Conservation (phyloP, 352 stramenopile species). For the Globisporangium perplexum region DNA sequence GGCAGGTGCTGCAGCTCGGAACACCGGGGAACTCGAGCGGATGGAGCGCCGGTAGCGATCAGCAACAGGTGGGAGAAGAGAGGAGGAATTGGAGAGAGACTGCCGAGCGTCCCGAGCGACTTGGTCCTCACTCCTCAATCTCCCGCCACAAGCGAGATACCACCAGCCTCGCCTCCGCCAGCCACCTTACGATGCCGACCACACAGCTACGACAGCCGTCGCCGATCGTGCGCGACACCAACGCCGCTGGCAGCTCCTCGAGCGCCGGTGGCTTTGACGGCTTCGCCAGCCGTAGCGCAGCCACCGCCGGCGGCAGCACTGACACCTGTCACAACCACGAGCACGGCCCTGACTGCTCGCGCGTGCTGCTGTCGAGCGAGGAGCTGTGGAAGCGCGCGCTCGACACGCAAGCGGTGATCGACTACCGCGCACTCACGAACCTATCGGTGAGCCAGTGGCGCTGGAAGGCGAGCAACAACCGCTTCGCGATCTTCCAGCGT, state of each 20-base stretch:
- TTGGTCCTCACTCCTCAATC: constrained; percentile 1
- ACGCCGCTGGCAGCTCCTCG: background rate
- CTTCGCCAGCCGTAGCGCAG: background rate
- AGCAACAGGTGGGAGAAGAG: no score
- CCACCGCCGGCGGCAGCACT: background rate
- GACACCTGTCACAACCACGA: background rate
- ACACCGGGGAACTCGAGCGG: background rate
- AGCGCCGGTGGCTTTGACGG: background rate
- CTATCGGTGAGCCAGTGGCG: constrained; percentile 11
- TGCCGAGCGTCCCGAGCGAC: background rate
- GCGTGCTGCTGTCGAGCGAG: constrained; percentile 8
- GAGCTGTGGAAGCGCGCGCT: constrained; percentile 11
- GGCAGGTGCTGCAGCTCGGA: background rate
- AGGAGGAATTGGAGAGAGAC: background rate
- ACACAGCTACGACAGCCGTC: constrained; percentile 5
- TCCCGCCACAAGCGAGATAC: background rate
- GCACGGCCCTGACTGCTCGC: constrained; percentile 4
- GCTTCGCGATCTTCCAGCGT: constrained; percentile 15
- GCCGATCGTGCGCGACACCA: background rate
- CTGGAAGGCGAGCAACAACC: constrained; percentile 16
- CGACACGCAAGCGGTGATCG: constrained; percentile 6
- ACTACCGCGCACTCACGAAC: constrained; percentile 10
- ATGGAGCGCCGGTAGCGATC: no score
- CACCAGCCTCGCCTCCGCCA: background rate
- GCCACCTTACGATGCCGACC: background rate